These are phyloP conservation scores for Saprolegnia parasitica DNA, from an alignment of 352 stramenopile genomes.

Conservation along the genomic window DNA sequence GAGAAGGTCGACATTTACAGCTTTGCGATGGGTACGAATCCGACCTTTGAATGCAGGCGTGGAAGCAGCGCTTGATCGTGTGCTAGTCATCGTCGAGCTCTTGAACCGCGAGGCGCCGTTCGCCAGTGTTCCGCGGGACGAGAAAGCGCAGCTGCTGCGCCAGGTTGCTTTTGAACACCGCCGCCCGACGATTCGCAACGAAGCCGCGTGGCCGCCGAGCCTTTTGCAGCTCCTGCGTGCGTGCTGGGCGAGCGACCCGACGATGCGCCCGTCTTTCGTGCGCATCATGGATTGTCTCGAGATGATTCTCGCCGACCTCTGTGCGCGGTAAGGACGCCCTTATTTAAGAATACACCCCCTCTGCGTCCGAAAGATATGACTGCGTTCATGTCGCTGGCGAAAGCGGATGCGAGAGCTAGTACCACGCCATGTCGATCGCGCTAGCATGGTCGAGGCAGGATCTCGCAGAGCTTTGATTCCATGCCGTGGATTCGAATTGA, in stretches of 20 bases:
- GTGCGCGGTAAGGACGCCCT: too few relatives aligned
- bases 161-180: not conserved
- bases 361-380: too few relatives aligned
- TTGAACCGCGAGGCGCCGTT: slow-evolving; percentile 59
- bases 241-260: not conserved
- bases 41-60: not conserved
- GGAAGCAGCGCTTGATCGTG: not conserved
- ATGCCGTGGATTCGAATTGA: too few relatives aligned
- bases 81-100: slow-evolving; percentile 60
- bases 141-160: not conserved
- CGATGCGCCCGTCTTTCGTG: not conserved
- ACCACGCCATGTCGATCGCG: too few relatives aligned
- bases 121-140: not conserved
- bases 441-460: too few relatives aligned
- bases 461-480: too few relatives aligned
- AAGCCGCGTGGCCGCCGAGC: not conserved
- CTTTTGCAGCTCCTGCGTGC: not conserved
- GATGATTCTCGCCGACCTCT: too few relatives aligned
- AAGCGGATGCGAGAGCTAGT: too few relatives aligned
- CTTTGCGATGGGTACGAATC: slow-evolving; percentile 48
- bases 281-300: not conserved
- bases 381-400: too few relatives aligned
- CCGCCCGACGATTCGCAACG: not conserved
- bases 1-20: slow-evolving; percentile 88
- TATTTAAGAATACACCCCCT: too few relatives aligned